Conservation (phyloP, 2,329 filamentous ascomycete species). For the Talaromyces sp. region DNA sequence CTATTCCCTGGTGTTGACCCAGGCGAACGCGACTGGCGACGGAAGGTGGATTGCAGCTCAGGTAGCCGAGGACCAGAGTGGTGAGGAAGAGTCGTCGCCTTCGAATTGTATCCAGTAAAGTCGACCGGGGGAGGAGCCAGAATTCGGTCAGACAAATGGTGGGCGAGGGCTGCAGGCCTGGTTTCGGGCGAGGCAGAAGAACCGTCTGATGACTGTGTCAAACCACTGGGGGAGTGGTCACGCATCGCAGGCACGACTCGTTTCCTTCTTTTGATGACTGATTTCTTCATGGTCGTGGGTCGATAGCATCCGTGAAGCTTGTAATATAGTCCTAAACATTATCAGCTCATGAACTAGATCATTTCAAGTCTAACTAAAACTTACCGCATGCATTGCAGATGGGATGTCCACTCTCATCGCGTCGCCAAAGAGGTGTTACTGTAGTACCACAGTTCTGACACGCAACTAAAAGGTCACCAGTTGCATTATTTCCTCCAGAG, state of each 20-base stretch:
- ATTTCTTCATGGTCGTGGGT: conserved; percentile 98
- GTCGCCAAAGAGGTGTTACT: conserved; percentile 90
- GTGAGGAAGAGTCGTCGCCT: conserved; percentile 24
- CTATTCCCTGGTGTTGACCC: conserved; percentile 21
- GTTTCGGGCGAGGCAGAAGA: conserved; percentile 41
- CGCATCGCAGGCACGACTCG: conserved; percentile 77
- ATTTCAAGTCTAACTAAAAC: conserved; percentile 30
- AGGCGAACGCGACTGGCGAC: conserved; percentile 12
- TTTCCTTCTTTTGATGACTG: conserved; percentile 92
- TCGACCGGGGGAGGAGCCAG: conserved; percentile 45
- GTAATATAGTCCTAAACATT: conserved; percentile 73
- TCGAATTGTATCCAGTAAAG: conserved; percentile 44
- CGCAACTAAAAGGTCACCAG: conserved; percentile 65
- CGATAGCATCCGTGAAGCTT: conserved; percentile 92
- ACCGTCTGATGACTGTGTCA: conserved; percentile 36
- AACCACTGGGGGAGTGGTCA: conserved; percentile 40
- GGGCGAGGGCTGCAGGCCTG: conserved; percentile 29
- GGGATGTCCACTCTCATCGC: conserved; percentile 90
- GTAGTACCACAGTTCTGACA: conserved; percentile 97
- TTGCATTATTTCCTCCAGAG: conserved; percentile 19
- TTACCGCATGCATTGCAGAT: conserved; percentile 98
- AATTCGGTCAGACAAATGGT: conserved; percentile 35
- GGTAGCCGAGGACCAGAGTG: conserved; percentile 28
- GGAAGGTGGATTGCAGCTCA: conserved; percentile 21
- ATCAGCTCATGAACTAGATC: conserved; percentile 3